Evolutionary conservation across 305 asterid genomes (phyloP).

Genomic region (Fraxinus albicans): DNA sequence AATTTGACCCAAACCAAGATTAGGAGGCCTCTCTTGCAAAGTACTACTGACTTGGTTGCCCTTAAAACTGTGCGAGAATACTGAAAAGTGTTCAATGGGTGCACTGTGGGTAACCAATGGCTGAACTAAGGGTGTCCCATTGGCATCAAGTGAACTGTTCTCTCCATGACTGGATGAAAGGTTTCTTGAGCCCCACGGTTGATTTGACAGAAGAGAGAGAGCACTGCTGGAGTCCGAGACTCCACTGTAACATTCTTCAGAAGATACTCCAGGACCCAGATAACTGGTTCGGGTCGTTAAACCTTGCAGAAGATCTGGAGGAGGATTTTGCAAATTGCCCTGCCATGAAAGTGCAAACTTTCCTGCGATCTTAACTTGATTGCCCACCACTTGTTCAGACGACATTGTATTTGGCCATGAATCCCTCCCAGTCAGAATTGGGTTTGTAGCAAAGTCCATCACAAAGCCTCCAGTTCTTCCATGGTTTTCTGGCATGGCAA

Average conservation of each 20-base stretch:
- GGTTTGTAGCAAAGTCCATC: constrained; percentile 70
- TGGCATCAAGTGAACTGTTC: constrained; percentile 32
- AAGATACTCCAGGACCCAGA: constrained; percentile 40
- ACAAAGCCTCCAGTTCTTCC: constrained; percentile 60
- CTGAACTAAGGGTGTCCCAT: constrained; percentile 40
- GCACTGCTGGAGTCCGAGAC: constrained; percentile 64
- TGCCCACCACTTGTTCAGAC: constrained; percentile 38
- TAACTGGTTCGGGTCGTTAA: constrained; percentile 41
- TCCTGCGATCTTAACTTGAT: constrained; percentile 37
- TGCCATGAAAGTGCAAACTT: constrained; percentile 56
- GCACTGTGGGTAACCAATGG: constrained; percentile 43
- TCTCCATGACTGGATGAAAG: constrained; percentile 50
- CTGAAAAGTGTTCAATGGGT: constrained; percentile 40
- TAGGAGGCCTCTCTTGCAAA: constrained; percentile 48
- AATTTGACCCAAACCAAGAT: constrained; percentile 53
- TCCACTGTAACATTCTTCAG: constrained; percentile 48
- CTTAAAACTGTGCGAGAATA: constrained; percentile 48
- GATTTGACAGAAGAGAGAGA: constrained; percentile 99
- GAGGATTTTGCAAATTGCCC: constrained; percentile 45
- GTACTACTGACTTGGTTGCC: constrained; percentile 35
- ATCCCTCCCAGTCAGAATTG: constrained; percentile 40
- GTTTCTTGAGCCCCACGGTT: constrained; percentile 71
- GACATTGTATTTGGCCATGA: constrained; percentile 42
- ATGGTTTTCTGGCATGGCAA: constrained; percentile 50
- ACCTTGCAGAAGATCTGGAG: constrained; percentile 47